Evolutionary conservation across 139 green algal species (phyloP).

Genomic region (Medakamo hakoo): DNA sequence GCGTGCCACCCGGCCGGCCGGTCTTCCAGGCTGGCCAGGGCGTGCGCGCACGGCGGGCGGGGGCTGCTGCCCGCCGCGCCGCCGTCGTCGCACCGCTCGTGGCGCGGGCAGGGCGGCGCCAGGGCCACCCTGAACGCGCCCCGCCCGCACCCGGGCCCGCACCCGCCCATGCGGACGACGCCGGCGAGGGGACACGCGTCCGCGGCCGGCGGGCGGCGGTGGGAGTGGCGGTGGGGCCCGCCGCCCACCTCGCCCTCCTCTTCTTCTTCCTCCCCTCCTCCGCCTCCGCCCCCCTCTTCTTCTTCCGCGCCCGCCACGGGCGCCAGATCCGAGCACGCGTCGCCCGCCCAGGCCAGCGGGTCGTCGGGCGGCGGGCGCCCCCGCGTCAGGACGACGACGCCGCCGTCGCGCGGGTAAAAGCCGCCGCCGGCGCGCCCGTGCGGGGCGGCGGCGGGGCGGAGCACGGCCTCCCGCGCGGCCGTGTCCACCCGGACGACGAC

Average conservation of each 20-base stretch:
- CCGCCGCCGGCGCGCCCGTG: background rate
- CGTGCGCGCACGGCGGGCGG: too few relatives aligned
- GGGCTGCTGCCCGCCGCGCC: too few relatives aligned
- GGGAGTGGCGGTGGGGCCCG: background rate
- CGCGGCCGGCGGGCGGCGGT: background rate
- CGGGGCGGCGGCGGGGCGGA: background rate
- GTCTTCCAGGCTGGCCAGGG: too few relatives aligned
- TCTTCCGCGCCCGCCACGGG: conserved; percentile 6
- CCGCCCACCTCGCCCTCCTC: conserved; percentile 1
- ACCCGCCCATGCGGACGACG: too few relatives aligned
- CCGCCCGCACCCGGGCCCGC: too few relatives aligned
- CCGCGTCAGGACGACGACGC: conserved; percentile 7
- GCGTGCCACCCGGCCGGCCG: too few relatives aligned
- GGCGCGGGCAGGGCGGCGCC: too few relatives aligned
- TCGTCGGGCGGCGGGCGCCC: conserved; percentile 4
- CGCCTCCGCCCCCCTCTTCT: background rate
- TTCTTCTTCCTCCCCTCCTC: background rate
- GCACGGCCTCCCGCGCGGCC: background rate
- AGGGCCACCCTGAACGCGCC: too few relatives aligned
- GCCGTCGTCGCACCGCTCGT: too few relatives aligned
- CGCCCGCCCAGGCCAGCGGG: conserved; percentile 5
- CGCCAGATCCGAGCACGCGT: conserved; percentile 2
- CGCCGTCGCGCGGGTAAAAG: background rate
- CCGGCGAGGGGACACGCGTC: too few relatives aligned
- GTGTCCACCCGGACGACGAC: background rate